A percentile compares a stretch with the other conserved stretches of the same genome.
Conservation (phyloP, 495 filamentous ascomycete species). For the Podospora conica region DNA sequence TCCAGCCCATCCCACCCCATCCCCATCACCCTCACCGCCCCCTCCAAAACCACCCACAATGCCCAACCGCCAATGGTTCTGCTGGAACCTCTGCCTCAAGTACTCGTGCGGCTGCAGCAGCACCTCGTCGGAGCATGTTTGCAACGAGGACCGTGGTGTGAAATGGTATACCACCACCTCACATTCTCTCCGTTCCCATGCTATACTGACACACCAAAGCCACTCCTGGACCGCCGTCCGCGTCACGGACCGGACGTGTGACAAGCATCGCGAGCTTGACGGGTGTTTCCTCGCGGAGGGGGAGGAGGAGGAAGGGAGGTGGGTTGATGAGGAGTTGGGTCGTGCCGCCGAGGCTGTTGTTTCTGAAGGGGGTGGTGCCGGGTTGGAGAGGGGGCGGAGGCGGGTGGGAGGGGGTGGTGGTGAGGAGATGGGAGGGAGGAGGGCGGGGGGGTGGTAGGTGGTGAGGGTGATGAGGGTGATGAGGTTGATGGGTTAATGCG, state of each 20-base stretch:
- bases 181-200: neutral
- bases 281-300: neutral
- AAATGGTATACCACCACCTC: conserved; percentile 4
- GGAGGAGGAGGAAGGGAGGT: neutral
- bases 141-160: conserved; percentile 9
- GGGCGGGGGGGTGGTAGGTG: neutral
- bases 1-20: neutral
- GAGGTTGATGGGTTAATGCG: neutral
- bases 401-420: neutral
- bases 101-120: conserved; percentile 23
- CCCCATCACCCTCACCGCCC: neutral
- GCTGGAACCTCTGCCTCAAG: conserved; percentile 24
- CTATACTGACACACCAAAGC: neutral
- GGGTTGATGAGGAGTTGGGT: neutral
- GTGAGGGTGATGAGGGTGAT: neutral
- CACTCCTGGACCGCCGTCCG: neutral
- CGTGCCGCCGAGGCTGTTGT: neutral
- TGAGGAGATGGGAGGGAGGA: neutral
- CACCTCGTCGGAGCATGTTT: conserved; percentile 16
- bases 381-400: neutral
- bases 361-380: neutral
- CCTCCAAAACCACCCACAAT: conserved; percentile 6
- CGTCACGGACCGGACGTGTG: neutral
- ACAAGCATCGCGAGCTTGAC: neutral
- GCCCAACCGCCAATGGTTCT: conserved; percentile 16